Base-by-base conservation (phyloP, 306 rosid species). In the Trifolium fragiferum region DNA sequence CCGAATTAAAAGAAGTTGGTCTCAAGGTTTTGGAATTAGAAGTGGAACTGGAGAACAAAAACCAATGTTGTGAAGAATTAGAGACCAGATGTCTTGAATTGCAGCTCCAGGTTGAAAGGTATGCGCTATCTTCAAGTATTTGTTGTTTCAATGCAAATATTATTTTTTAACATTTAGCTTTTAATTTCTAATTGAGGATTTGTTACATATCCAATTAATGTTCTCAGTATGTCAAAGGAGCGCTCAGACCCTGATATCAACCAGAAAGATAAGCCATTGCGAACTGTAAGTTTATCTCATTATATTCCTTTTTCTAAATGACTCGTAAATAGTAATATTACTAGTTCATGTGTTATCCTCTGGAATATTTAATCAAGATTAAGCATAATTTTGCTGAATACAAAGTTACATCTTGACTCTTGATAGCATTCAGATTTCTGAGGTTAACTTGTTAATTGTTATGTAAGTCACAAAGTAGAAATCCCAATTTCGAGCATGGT, bases 61-160 rank as follows among this genome's bases (percentile, higher is more conserved):
- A 77, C 67, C 84, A 66, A 41, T 58, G 70, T 71, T 89, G 84
- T 75, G 93, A 86, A 80, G 93, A 90, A 78, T 81, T 90, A 78
- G 96, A 90, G 73, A 83, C 90, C 68, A 84, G 81, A 71, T 90
- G 92, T 72, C 81, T 87, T 76, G 98, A 90, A 80, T 78, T 82
- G 72, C 97, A 89, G 75, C 90, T 86, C 68, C 97, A 83, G 84
- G 83, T 89, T 58, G 89, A 83, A 81, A 87, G 96, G 98, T 93
- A 82, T 54, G 54, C 41, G 2, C 65, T 2, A 46, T 69, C 74
- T 68, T 64, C 58, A 10, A 57, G 50, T 69, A 60, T 68, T 63
- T 76, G 23, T 81, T 59, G 30, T 80, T 59, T 72, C 65, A 40
- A 12, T 32, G 32, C 33, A 30, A 30, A 30, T 70, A 23, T 20